Evolutionary conservation across 768 basidiomycete species (phyloP).

Genomic region (Termitomyces sp.): DNA sequence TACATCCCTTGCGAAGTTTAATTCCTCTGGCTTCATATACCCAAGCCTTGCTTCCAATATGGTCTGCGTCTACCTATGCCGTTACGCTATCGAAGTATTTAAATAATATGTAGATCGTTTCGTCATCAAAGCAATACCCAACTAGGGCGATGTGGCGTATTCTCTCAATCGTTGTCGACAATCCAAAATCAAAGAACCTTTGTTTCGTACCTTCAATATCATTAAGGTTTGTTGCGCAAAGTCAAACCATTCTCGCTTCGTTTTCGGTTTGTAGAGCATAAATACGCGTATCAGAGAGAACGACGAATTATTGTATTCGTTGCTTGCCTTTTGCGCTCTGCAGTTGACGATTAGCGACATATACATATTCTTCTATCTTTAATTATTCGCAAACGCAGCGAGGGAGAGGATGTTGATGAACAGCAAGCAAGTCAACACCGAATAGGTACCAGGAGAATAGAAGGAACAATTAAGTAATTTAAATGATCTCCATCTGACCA

Average conservation of each 20-base stretch:
- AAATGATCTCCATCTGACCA: background rate
- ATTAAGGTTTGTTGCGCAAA: too few relatives aligned
- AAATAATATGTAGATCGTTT: background rate
- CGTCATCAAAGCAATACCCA: background rate
- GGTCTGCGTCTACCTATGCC: background rate
- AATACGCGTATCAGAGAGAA: too few relatives aligned
- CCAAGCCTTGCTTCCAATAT: too few relatives aligned
- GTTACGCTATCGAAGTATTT: background rate
- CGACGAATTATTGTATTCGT: background rate
- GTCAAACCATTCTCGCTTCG: too few relatives aligned
- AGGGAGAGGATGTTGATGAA: background rate
- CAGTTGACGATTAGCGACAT: background rate
- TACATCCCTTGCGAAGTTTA: too few relatives aligned
- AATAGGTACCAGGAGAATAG: background rate
- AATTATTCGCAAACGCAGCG: background rate
- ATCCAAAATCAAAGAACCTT: too few relatives aligned
- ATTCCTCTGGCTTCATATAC: too few relatives aligned
- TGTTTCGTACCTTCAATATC: too few relatives aligned
- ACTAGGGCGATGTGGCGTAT: background rate
- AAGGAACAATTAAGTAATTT: background rate
- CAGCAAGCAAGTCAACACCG: background rate
- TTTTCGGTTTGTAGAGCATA: too few relatives aligned
- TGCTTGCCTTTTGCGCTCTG: background rate
- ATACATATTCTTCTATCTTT: background rate
- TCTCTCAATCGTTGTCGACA: too few relatives aligned